A percentile compares a stretch with the other conserved stretches of the same genome.
Evolutionary conservation across 176 grass and related monocot species (phyloP).

Genomic region (Triticum timopheevii): DNA sequence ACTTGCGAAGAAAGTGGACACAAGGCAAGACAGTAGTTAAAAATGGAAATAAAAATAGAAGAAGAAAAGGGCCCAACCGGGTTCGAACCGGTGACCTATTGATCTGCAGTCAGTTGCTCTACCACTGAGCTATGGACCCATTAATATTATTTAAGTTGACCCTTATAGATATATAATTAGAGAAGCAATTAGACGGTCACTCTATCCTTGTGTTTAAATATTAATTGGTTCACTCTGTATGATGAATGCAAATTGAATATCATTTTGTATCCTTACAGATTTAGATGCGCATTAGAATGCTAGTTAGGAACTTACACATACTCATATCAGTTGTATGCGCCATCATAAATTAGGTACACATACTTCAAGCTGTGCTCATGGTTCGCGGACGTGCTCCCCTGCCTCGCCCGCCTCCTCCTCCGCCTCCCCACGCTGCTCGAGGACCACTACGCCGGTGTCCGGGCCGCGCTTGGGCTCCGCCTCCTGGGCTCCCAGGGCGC

Average conservation of each 20-base stretch:
- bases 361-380: neutral
- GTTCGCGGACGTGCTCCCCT: conserved; percentile 8
- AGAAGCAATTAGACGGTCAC: too few relatives aligned
- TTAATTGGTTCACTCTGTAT: too few relatives aligned
- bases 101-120: conserved; percentile 99
- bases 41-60: too few relatives aligned
- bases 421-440: conserved; percentile 59
- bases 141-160: too few relatives aligned
- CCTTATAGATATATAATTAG: too few relatives aligned
- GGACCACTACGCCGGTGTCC: conserved; percentile 40
- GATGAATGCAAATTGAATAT: too few relatives aligned
- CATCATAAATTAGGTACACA: neutral
- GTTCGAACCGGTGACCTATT: conserved; percentile 99
- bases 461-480: conserved; percentile 43
- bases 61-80: conserved; percentile 75
- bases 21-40: too few relatives aligned
- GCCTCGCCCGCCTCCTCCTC: conserved; percentile 61
- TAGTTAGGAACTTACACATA: neutral
- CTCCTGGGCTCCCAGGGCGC: conserved; percentile 53
- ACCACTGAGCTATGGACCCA: conserved; percentile 96
- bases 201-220: too few relatives aligned
- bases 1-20: too few relatives aligned
- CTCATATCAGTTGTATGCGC: neutral
- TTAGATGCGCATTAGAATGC: too few relatives aligned
- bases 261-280: too few relatives aligned